Evolutionary conservation across 2,329 filamentous ascomycete genomes (phyloP), one percentile per base, ranked within the genome.

Genomic region (Plenodomus biglobosus): DNA sequence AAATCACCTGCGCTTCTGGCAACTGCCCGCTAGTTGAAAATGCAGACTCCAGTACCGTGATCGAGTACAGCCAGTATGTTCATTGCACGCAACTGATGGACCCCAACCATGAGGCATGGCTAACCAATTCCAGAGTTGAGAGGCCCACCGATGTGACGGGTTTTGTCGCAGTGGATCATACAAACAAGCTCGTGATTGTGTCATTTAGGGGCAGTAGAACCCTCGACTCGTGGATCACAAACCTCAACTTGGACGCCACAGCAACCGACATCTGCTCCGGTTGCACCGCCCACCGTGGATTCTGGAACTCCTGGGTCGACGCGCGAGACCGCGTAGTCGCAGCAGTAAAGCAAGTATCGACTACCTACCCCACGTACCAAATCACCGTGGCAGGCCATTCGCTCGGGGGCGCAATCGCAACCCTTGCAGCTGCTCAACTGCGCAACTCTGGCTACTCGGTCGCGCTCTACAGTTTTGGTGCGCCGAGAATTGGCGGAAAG

Each of bases 381-480:
- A 66, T 87, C 59, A 63, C 84, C n/a, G 68, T 79, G 19, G 83
- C 83, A 0, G 87, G 86, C 30, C 86, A 89, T 75, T 87, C 84
- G 7, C 80, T 90, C 2, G 86, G 86, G 42, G 86, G 75, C 20
- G 85, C 85, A 11, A 75, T 89, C 6, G 83, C 80, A 32, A 82
- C 82, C 1, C 69, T 90, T 10, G 85, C 78, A 1, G 82, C 78
- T 0, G 81, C 80, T 0, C 75, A 81, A 61, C 71, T 70, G 27
- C 61, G 68, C 1, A 67, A 63, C 20, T 16, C 39, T 3, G 66
- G 65, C 3, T 50, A 62, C 20, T 45, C 17, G 0, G 59, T 62
- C 1, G 56, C 61, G 0, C 40, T 70, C 8, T 87, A 84, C 74
- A 84, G 80, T 1, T 89, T 80, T 69, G 86, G 86, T 47, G 78